Evolutionary conservation across 192 early-diverging fungal species (phyloP).

Genomic region (Mortierella antarctica): DNA sequence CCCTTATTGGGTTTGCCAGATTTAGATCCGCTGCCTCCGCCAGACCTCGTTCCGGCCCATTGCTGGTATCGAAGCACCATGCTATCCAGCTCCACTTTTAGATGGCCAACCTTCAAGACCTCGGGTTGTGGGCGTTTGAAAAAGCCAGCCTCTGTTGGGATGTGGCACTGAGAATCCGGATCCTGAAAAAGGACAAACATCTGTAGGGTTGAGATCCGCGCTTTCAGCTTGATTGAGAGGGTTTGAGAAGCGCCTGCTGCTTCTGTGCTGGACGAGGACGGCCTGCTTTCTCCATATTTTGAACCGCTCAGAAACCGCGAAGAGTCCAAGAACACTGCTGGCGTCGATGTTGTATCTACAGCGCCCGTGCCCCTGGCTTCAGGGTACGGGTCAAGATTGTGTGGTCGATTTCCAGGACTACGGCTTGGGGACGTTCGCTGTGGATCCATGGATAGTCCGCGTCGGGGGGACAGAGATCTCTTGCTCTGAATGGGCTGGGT

Average conservation of each 20-base stretch:
- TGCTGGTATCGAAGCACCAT: conserved; percentile 46
- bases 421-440: conserved; percentile 1
- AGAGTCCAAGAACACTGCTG: conserved; percentile 27
- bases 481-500: neutral
- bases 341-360: conserved; percentile 1
- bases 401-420: conserved; percentile 21
- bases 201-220: conserved; percentile 46
- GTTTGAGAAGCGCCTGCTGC: conserved; percentile 1
- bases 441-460: neutral
- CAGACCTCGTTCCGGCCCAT: conserved; percentile 24
- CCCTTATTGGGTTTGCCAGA: conserved; percentile 27
- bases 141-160: conserved; percentile 42
- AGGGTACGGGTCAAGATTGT: conserved; percentile 1
- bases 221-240: conserved; percentile 50
- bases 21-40: conserved; percentile 16
- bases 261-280: conserved; percentile 5
- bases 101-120: conserved; percentile 38
- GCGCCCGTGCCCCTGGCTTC: neutral
- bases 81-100: conserved; percentile 52
- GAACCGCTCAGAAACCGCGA: conserved; percentile 39
- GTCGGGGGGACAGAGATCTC: conserved; percentile 21
- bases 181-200: conserved; percentile 55
- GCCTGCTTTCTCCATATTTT: conserved; percentile 13
- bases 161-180: conserved; percentile 16
- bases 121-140: conserved; percentile 39